Percentiles rank a stretch among this genome's conserved stretches.
Evolutionary conservation across 202 grass and related monocot genomes (phyloP).

Genomic region (Alloteropsis angusta): DNA sequence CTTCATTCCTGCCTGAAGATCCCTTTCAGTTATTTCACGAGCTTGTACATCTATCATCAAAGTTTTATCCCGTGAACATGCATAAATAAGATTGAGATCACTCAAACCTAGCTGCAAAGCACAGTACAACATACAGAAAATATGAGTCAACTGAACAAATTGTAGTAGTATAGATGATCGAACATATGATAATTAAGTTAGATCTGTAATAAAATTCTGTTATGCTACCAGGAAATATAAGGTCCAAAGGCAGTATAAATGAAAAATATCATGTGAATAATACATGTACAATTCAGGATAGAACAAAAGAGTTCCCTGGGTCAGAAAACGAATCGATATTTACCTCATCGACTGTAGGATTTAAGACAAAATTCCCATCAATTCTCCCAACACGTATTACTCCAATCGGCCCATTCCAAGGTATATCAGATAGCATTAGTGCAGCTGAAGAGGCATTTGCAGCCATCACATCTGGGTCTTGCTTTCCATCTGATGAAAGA

Average conservation of each 20-base stretch:
- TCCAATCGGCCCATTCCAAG: constrained; percentile 93
- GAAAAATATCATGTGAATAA: background rate
- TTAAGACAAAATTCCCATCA: constrained; percentile 82
- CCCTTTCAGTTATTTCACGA: constrained; percentile 93
- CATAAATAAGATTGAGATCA: constrained; percentile 97
- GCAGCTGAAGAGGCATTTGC: constrained; percentile 97
- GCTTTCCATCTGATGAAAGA: constrained; percentile 83
- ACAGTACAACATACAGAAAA: background rate
- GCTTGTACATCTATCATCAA: constrained; percentile 99
- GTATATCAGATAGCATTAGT: constrained; percentile 91
- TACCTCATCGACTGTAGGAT: constrained; percentile 93
- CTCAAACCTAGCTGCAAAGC: constrained; percentile 69
- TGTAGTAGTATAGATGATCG: background rate
- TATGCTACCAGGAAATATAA: background rate
- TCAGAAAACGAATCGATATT: constrained; percentile 6
- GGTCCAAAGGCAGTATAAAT: background rate
- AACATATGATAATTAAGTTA: background rate
- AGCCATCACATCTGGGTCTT: constrained; percentile 95
- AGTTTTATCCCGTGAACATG: constrained; percentile 82
- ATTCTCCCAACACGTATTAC: constrained; percentile 88
- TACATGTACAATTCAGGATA: background rate
- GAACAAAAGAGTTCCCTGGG: background rate
- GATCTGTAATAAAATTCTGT: background rate
- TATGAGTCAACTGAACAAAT: constrained; percentile 10
- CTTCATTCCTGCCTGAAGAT: constrained; percentile 79